These are phyloP conservation scores for Scheffersomyces cryptocercus DNA, from an alignment of 1,139 yeast genomes.

Conservation along the genomic window DNA sequence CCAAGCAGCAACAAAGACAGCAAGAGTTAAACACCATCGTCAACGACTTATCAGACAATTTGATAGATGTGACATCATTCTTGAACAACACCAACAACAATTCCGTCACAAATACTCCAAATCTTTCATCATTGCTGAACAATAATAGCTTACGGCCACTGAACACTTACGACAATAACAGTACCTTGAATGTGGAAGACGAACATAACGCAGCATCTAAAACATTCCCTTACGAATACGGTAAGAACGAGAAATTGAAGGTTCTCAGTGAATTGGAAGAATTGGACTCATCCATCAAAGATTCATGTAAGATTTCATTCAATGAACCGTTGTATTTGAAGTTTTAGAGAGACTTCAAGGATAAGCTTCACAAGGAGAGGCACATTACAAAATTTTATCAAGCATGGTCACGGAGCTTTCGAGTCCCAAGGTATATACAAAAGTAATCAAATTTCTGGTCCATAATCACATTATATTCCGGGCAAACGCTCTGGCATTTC, in stretches of 20 bases:
- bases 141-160: slow-evolving; percentile 9
- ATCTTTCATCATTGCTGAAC: slow-evolving; percentile 2
- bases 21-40: slow-evolving; percentile 44
- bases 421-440: too few species aligned
- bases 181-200: slow-evolving; percentile 3
- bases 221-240: slow-evolving; percentile 12
- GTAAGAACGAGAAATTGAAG: slow-evolving; percentile 17
- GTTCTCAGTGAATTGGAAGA: slow-evolving; percentile 21
- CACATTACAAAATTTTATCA: too few species aligned
- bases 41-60: slow-evolving; percentile 43
- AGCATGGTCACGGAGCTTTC: too few species aligned
- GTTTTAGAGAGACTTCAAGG: slow-evolving; percentile 14
- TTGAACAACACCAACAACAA: slow-evolving; percentile 19
- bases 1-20: slow-evolving; percentile 46
- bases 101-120: neutral
- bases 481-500: too few species aligned
- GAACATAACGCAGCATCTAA: slow-evolving; percentile 3
- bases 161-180: slow-evolving; percentile 8
- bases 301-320: slow-evolving; percentile 22
- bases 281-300: slow-evolving; percentile 21
- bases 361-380: too few species aligned
- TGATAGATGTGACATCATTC: slow-evolving; percentile 47
- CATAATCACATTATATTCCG: too few species aligned
- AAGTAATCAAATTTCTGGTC: too few species aligned
- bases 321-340: slow-evolving; percentile 32